Percentiles rank a stretch among this genome's conserved stretches.
phyloP scores from a whole-genome alignment of 2,329 filamentous ascomycete species.

The Trichoderma sp. region DNA sequence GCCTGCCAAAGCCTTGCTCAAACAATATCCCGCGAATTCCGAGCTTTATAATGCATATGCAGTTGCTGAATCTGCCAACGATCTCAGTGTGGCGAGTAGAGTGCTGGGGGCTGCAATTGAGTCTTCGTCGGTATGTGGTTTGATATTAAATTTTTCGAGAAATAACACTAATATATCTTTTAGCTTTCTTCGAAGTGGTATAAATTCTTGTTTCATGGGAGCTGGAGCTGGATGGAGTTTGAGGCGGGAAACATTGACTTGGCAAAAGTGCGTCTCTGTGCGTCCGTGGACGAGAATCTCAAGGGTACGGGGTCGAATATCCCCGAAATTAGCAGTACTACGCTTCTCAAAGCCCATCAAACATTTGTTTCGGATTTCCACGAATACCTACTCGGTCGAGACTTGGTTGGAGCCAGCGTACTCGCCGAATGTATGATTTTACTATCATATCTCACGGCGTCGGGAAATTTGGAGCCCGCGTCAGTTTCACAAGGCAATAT shows the following conservation, averaged over 20 bases:
- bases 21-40: slow-evolving; percentile 60
- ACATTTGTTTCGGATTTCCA: slow-evolving; percentile 54
- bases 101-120: slow-evolving; percentile 65
- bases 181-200: slow-evolving; percentile 24
- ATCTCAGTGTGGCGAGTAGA: slow-evolving; percentile 54
- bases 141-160: background rate
- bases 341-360: slow-evolving; percentile 53
- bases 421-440: slow-evolving; percentile 63
- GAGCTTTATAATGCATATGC: slow-evolving; percentile 78
- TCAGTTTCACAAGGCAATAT: slow-evolving; percentile 55
- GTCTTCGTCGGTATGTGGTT: slow-evolving; percentile 31
- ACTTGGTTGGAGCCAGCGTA: slow-evolving; percentile 47
- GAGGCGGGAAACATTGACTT: slow-evolving; percentile 32
- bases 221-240: slow-evolving; percentile 68
- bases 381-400: slow-evolving; percentile 51
- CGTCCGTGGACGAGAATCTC: slow-evolving; percentile 33
- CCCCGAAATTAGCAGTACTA: slow-evolving; percentile 31
- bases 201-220: slow-evolving; percentile 50
- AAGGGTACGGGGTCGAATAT: slow-evolving; percentile 18
- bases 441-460: slow-evolving; percentile 60
- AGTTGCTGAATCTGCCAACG: slow-evolving; percentile 62
- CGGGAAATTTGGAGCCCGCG: slow-evolving; percentile 41
- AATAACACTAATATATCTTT: slow-evolving; percentile 15
- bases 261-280: slow-evolving; percentile 42
- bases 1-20: slow-evolving; percentile 70